These are phyloP conservation scores for Fusarium illudens DNA, from an alignment of 2,329 filamentous ascomycete genomes.

Conservation along the genomic window DNA sequence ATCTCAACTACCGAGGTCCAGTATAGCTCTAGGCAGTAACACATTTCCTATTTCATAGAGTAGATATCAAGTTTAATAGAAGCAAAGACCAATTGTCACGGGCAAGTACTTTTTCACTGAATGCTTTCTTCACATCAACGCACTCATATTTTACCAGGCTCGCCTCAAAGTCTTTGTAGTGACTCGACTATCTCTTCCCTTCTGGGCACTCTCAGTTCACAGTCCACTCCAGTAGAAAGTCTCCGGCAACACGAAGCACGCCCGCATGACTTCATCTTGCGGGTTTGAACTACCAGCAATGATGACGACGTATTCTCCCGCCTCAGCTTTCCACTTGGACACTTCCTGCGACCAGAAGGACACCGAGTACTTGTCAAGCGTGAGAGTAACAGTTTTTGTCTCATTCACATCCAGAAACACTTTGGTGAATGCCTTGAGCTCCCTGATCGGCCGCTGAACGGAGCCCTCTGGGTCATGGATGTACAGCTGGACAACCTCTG, in stretches of 20 bases:
- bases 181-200: neutral
- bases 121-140: no score
- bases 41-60: neutral
- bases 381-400: neutral
- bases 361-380: constrained; percentile 29
- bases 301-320: constrained; percentile 27
- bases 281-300: constrained; percentile 33
- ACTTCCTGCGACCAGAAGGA: constrained; percentile 31
- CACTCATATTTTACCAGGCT: neutral
- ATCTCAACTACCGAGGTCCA: constrained; percentile 24
- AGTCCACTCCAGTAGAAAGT: constrained; percentile 28
- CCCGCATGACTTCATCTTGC: constrained; percentile 15
- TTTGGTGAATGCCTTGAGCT: constrained; percentile 28
- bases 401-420: neutral
- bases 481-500: constrained; percentile 32
- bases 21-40: constrained; percentile 22
- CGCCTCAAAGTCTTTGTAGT: no score
- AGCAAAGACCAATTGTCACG: neutral
- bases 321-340: constrained; percentile 31
- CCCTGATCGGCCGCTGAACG: constrained; percentile 21
- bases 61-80: neutral
- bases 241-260: constrained; percentile 3
- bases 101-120: neutral
- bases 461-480: constrained; percentile 22
- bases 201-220: neutral